A percentile compares a stretch with the other conserved stretches of the same genome.
These are phyloP conservation scores for Themeda triandra DNA, from an alignment of 176 grass and related monocot genomes.

Conservation along the genomic window DNA sequence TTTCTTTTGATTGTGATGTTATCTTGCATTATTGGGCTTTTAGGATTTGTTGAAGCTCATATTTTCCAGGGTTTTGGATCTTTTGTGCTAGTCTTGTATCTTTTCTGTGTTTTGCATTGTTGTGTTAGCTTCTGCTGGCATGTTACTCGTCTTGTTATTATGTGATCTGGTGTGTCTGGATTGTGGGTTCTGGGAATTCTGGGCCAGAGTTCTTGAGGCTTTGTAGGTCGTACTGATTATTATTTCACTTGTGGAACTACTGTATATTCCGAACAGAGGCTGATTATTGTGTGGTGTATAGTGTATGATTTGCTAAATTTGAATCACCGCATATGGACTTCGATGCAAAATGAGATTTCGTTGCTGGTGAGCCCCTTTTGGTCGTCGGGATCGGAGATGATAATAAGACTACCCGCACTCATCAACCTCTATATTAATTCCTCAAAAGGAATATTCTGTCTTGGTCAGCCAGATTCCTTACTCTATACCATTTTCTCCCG, in stretches of 20 bases:
- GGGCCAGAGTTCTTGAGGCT: no score
- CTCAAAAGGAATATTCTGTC: no score
- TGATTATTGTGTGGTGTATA: background rate
- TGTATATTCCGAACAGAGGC: background rate
- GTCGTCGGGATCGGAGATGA: background rate
- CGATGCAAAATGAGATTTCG: background rate
- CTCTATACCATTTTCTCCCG: no score
- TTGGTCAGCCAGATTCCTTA: no score
- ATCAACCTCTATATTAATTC: no score
- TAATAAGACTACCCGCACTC: no score
- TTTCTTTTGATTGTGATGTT: conserved; percentile 47
- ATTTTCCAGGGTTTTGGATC: background rate
- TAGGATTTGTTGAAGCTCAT: conserved; percentile 32
- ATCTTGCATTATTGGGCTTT: conserved; percentile 23
- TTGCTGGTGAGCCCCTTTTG: background rate
- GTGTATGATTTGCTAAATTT: background rate
- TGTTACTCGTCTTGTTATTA: background rate
- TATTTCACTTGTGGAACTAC: background rate
- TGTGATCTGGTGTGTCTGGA: background rate
- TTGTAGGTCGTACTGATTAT: background rate
- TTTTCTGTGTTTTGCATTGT: background rate
- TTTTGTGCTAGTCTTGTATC: background rate
- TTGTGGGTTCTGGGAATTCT: background rate
- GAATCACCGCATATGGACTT: background rate
- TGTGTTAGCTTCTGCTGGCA: background rate